These are phyloP conservation scores for Bothriochloa decipiens DNA, from an alignment of 176 grass and related monocot genomes.

Conservation along the genomic window DNA sequence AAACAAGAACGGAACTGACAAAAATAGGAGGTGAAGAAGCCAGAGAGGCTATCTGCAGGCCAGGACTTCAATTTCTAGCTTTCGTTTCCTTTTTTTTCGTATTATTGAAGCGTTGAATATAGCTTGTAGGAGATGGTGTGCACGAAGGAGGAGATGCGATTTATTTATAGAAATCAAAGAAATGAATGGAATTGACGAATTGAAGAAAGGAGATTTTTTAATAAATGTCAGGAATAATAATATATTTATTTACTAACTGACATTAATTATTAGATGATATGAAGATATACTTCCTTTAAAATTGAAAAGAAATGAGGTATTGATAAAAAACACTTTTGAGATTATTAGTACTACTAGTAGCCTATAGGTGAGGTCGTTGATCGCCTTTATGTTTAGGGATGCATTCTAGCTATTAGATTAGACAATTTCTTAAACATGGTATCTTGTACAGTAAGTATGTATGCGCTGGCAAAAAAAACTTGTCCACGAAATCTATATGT, in stretches of 20 bases:
- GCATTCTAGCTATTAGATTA: background rate
- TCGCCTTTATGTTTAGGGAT: background rate
- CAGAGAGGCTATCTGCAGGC: background rate
- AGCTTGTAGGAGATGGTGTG: background rate
- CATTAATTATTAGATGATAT: background rate
- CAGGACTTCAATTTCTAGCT: background rate
- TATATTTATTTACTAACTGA: background rate
- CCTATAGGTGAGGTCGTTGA: background rate
- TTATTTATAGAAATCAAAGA: background rate
- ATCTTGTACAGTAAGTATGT: too few relatives aligned
- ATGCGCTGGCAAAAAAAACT: too few relatives aligned
- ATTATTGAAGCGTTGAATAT: slow-evolving; percentile 1
- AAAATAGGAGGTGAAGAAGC: slow-evolving; percentile 34
- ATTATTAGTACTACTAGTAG: background rate
- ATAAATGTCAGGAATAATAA: background rate
- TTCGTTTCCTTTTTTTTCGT: background rate
- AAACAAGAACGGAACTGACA: slow-evolving; percentile 23
- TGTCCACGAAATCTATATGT: too few relatives aligned
- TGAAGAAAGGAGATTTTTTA: background rate
- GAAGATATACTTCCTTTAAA: background rate
- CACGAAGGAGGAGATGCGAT: slow-evolving; percentile 11
- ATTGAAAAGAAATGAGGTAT: background rate
- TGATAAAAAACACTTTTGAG: background rate
- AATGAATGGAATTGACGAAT: slow-evolving; percentile 17
- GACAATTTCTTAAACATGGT: background rate